A percentile compares a stretch with the other conserved stretches of the same genome.
Evolutionary conservation across 805 yeast species (phyloP).

Genomic region (Sugiyamaella qingdaonensis): DNA sequence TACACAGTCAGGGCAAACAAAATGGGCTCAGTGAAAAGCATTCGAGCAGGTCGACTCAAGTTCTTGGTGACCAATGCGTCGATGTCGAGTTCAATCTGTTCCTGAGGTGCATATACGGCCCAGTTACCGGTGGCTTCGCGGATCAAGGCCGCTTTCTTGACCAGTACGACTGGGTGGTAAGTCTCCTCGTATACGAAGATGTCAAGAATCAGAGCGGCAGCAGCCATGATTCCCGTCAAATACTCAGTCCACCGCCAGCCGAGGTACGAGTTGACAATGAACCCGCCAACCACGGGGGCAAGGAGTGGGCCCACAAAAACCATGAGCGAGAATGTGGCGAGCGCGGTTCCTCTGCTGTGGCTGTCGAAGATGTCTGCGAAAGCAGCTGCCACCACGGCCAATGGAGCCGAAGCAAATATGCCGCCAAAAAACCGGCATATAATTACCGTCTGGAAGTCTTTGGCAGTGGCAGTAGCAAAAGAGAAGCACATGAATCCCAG

Average conservation of each 20-base stretch:
- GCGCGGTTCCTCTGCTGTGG: slow-evolving; percentile 66
- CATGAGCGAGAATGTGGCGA: slow-evolving; percentile 66
- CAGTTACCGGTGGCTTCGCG: slow-evolving; percentile 70
- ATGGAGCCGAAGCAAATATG: slow-evolving; percentile 75
- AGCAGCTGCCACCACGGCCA: slow-evolving; percentile 82
- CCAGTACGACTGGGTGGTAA: slow-evolving; percentile 63
- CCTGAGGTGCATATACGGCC: slow-evolving; percentile 76
- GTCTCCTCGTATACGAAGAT: slow-evolving; percentile 52
- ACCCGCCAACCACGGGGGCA: slow-evolving; percentile 75
- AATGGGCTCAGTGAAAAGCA: slow-evolving; percentile 69
- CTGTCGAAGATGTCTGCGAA: slow-evolving; percentile 78
- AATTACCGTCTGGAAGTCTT: slow-evolving; percentile 72
- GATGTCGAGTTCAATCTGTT: slow-evolving; percentile 50
- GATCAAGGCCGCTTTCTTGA: slow-evolving; percentile 55
- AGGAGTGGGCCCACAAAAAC: slow-evolving; percentile 75
- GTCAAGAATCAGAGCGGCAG: slow-evolving; percentile 37
- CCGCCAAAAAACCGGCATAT: slow-evolving; percentile 80
- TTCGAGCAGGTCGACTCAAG: slow-evolving; percentile 58
- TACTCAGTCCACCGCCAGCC: slow-evolving; percentile 88
- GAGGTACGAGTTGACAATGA: slow-evolving; percentile 50
- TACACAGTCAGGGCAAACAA: slow-evolving; percentile 60
- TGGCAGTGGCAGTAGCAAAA: slow-evolving; percentile 74
- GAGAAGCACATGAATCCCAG: slow-evolving; percentile 57
- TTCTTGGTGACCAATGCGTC: slow-evolving; percentile 59
- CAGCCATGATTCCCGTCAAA: slow-evolving; percentile 58